Evolutionary conservation across 768 basidiomycete genomes (phyloP), one percentile per base, ranked within the genome.

Genomic region (Kwoniella sp.): DNA sequence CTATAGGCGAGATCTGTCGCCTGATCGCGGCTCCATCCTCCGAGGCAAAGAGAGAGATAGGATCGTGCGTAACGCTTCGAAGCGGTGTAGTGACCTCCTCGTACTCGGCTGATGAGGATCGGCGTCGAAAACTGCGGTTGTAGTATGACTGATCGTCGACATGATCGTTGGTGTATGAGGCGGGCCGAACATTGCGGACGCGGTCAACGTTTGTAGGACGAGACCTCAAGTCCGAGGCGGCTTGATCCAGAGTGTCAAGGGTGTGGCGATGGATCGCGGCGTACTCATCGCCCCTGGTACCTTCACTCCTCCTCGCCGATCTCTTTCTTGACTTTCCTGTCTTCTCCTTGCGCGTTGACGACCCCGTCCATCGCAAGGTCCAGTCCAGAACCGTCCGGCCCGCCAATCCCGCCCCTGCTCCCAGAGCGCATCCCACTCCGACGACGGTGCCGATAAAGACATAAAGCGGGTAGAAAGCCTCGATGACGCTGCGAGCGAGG

Each of bases 361-460:
- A 25, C 15, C 20, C 29, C n/a, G n/a, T n/a, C 44, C 53, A 43
- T 8, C 46, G 22, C 14, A 59, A n/a, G n/a, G 59, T 20, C 36
- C 33, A 57, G 26, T 63, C 59, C 28, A 69, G n/a, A 10, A 51
- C 33, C 15, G 43, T 36, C 34, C 41, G 52, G 10, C 65, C 63
- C 7, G 58, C 37, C 65, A 60, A 70, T 19, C 62, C 65, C 15
- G 59, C 60, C 5, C 56, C 47, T 10, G 65, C 17, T 8, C 68
- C 68, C 50, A 70, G 44, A 0, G 59, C 52, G 25, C 59, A 59
- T 5, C 68, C 68, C 1, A 67, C 43, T 3, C 54, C 56, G 1
- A 65, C 29, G 5, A 67, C 53, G 19, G 60, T 59, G 12, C 62
- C 68, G 3, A 67, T 56, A 49, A 70, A 65, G 15, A 66, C 49